Conservation (phyloP, 179 eudicot genomes). For the Heliamphora pulchella region DNA sequence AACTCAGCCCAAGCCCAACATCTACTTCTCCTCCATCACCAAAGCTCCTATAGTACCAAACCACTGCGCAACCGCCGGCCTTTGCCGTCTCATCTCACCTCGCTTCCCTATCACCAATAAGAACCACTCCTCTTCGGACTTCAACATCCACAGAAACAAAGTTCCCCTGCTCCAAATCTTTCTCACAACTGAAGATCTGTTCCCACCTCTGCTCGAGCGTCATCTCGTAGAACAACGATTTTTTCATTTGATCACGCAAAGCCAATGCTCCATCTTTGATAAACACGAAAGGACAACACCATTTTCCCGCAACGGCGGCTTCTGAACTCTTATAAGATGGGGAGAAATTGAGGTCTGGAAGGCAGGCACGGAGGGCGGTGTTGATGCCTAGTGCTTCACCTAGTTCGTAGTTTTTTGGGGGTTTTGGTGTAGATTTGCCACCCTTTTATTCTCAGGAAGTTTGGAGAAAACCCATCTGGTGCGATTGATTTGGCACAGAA, state of each 20-base stretch:
- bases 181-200: constrained; percentile 33
- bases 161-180: constrained; percentile 13
- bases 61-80: constrained; percentile 22
- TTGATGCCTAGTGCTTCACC: constrained; percentile 51
- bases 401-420: constrained; percentile 26
- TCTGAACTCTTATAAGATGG: constrained; percentile 22
- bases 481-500: constrained; percentile 42
- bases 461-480: constrained; percentile 53
- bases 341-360: constrained; percentile 34
- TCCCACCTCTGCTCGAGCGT: constrained; percentile 66
- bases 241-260: constrained; percentile 35
- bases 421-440: constrained; percentile 37
- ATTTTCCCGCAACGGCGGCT: constrained; percentile 42
- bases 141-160: constrained; percentile 28
- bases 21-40: constrained; percentile 12
- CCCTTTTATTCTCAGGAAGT: constrained; percentile 36
- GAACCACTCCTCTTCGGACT: constrained; percentile 33
- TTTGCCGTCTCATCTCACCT: constrained; percentile 24
- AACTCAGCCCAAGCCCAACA: constrained; percentile 54
- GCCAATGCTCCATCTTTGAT: constrained; percentile 31
- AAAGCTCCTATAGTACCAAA: constrained; percentile 32
- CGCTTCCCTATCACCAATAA: constrained; percentile 30
- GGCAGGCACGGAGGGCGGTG: constrained; percentile 36
- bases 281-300: constrained; percentile 73
- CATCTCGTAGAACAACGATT: constrained; percentile 51